A percentile compares a stretch with the other conserved stretches of the same genome.
Conservation (phyloP, 129 eudicot species). For the Dittrichia graveolens region DNA sequence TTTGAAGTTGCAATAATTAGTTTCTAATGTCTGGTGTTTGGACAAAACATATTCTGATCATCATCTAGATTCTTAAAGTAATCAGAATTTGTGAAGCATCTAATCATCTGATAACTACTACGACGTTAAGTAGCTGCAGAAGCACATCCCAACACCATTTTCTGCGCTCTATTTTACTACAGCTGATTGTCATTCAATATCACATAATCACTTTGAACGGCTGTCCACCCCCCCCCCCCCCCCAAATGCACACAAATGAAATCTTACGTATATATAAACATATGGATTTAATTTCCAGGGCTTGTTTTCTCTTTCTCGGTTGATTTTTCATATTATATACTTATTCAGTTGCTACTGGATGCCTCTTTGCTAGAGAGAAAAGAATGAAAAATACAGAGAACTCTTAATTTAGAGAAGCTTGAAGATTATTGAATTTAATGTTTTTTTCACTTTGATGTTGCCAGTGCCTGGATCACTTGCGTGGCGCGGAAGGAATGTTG, state of each 20-base stretch:
- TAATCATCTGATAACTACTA: background rate
- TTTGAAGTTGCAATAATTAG: background rate
- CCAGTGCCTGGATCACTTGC: slow-evolving; percentile 94
- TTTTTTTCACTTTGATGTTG: slow-evolving; percentile 5
- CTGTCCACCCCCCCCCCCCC: too few species aligned
- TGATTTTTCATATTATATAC: too few species aligned
- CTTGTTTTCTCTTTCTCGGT: too few species aligned
- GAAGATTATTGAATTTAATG: background rate
- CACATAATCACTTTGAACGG: background rate
- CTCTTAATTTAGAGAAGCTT: background rate
- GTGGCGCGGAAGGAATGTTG: slow-evolving; percentile 89
- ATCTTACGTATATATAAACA: too few species aligned
- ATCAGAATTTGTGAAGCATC: background rate
- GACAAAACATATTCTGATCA: background rate
- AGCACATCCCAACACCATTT: background rate
- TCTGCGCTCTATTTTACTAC: too few species aligned
- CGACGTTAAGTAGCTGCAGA: background rate
- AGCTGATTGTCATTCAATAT: background rate
- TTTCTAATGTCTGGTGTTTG: background rate
- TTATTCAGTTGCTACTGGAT: too few species aligned
- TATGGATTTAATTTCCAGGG: too few species aligned
- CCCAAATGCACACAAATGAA: too few species aligned
- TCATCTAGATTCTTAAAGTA: too few species aligned
- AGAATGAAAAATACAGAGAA: too few species aligned
- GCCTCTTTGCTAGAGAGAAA: too few species aligned